Base-by-base conservation (phyloP, 176 grass and related monocot genomes). In the Pontederia paniculata region DNA sequence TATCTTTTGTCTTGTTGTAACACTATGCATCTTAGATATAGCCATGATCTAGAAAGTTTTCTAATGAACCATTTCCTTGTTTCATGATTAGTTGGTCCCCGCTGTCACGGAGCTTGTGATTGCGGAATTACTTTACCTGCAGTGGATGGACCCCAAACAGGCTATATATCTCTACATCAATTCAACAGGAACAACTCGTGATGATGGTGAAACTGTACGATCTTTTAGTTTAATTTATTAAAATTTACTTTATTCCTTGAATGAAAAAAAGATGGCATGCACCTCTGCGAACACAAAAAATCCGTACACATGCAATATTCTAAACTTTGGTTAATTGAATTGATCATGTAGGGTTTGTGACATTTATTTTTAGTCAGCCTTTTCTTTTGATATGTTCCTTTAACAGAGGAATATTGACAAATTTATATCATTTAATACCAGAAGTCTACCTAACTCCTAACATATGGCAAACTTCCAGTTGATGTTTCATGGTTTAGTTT, bases 201-300 rank as follows among this genome's bases (percentile, higher is more conserved):
- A 98, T 88, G 83, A 98, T 66, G 73, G 83, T 66, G 83, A 98
- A 84, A 82, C 93, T 19, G 93, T 98, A 84, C 70, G 86, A 17
- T 67, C 44, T 7, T 44, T 79, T 66, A 52, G 13, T 72, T 73
- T 77, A 43, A 53, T 44, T 44, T 52, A 23, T 13, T 17, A 43
- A 17, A 2, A 37, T 37, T 37, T 37, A 37, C 28, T 16, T 49
- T 20, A 53, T 54, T 67, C n/a, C 31, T 15, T 52, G 4, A 18
- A 52, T 21, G 12, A 43, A n/a, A 42, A 19, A 66, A 10, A 51
- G 37, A 9, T 41, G 13, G 51, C 63, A 8, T 51, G 9, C n/a
- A 37, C 28, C 28, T 37, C 7, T 2, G 28, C 28, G 3, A 37
- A 37, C 28, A 37, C 28, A 37, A 37, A 37, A 37, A 6, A 37